phyloP scores from a whole-genome alignment of 176 grass and related monocot species.

The Carex parvula region DNA sequence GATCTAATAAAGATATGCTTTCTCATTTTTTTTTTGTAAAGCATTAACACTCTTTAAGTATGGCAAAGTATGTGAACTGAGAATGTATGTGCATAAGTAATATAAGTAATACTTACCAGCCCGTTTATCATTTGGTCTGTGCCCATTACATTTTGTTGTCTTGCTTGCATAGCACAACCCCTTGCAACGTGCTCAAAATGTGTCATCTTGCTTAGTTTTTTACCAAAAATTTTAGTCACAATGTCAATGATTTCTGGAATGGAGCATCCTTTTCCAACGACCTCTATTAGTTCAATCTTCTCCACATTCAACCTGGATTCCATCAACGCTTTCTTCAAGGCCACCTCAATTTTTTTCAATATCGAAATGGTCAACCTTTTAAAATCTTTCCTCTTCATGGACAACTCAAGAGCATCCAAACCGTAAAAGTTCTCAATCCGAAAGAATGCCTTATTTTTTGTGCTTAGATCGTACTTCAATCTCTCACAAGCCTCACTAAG shows the following conservation, averaged over 20 bases:
- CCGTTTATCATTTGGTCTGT: too few species aligned
- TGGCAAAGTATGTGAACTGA: too few species aligned
- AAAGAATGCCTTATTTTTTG: slow-evolving; percentile 55
- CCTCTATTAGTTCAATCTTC: slow-evolving; percentile 56
- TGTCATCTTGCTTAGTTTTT: slow-evolving; percentile 54
- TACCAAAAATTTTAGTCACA: slow-evolving; percentile 69
- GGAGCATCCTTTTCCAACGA: slow-evolving; percentile 68
- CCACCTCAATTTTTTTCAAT: slow-evolving; percentile 51
- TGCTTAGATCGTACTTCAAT: slow-evolving; percentile 37
- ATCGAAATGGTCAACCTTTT: slow-evolving; percentile 50
- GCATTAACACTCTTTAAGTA: too few species aligned
- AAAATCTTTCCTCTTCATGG: slow-evolving; percentile 73
- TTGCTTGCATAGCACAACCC: slow-evolving; percentile 36
- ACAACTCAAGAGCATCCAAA: slow-evolving; percentile 54
- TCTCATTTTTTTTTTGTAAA: too few species aligned
- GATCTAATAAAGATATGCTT: too few species aligned
- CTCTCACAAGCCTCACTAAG: not conserved
- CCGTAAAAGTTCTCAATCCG: slow-evolving; percentile 70
- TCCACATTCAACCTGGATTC: slow-evolving; percentile 38
- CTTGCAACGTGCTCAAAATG: slow-evolving; percentile 72
- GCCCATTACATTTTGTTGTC: slow-evolving; percentile 18
- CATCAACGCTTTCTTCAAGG: slow-evolving; percentile 50
- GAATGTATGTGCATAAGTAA: too few species aligned
- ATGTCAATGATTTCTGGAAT: slow-evolving; percentile 69
- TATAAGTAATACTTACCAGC: too few species aligned